phyloP scores from a whole-genome alignment of 2,329 filamentous ascomycete genomes.

The Xylariaceae sp. region DNA sequence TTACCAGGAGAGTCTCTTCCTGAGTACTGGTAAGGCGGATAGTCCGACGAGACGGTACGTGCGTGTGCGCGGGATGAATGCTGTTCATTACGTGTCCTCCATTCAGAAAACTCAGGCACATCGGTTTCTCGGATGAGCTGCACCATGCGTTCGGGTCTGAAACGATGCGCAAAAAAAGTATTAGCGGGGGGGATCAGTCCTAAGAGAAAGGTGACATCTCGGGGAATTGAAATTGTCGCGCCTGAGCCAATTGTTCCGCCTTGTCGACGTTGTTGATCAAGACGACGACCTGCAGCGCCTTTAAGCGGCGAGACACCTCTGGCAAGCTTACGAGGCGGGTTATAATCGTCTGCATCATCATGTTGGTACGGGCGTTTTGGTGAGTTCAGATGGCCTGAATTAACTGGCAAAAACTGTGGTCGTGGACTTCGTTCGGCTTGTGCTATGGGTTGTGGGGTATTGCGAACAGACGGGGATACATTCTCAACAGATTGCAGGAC shows the following conservation, averaged over 20 bases:
- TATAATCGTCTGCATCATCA: constrained; percentile 68
- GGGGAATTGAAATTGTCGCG: constrained; percentile 62
- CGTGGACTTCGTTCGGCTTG: constrained; percentile 39
- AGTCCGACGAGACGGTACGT: constrained; percentile 41
- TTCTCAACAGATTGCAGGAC: constrained; percentile 52
- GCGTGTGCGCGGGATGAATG: constrained; percentile 31
- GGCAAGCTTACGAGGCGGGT: constrained; percentile 76
- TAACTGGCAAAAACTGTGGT: constrained; percentile 42
- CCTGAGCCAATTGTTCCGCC: constrained; percentile 32
- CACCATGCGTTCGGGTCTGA: constrained; percentile 67
- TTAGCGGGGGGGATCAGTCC: constrained; percentile 69
- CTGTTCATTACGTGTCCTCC: constrained; percentile 41
- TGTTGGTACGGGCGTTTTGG: constrained; percentile 56
- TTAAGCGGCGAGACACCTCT: constrained; percentile 92
- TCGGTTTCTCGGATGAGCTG: constrained; percentile 63
- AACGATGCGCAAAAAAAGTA: constrained; percentile 63
- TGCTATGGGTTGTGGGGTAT: constrained; percentile 39
- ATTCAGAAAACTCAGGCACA: constrained; percentile 56
- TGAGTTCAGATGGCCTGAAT: constrained; percentile 37
- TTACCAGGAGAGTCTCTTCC: constrained; percentile 28
- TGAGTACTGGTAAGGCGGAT: constrained; percentile 27
- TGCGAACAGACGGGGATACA: constrained; percentile 36
- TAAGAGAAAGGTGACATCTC: constrained; percentile 59
- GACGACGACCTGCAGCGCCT: constrained; percentile 75
- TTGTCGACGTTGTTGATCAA: constrained; percentile 67